Base-by-base conservation (phyloP, 257 asterid genomes). In the Rehmannia glutinosa region DNA sequence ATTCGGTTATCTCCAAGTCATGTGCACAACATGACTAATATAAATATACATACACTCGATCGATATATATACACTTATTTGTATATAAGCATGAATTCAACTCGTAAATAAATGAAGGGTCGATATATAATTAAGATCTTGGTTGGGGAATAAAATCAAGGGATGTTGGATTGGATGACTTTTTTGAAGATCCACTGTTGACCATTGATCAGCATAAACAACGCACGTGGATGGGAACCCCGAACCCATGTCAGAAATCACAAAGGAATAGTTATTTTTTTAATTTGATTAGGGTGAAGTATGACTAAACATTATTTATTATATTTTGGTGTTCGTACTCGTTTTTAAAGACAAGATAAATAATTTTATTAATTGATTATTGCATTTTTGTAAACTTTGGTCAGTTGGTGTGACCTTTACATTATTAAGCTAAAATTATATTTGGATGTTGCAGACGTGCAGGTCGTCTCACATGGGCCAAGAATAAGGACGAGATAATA, bases 111-210 rank as follows among this genome's bases (percentile, higher is more conserved):
- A 43, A 38, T 16, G 20, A 35, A 17, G 1, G 54, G 17, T 15
- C 38, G 51, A n/a, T n/a, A n/a, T n/a, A n/a, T n/a, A 10, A 57
- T 24, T 3, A 55, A 57, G 65, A 73, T 69, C 47, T 42, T 63
- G 62, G 70, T 27, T n/a, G 23, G 70, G 42, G 73, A 58, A 77
- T 65, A 69, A 73, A 73, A 73, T 73, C 55, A 58, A 66, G 62
- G 77, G 68, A 76, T 71, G 72, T 76, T 53, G 74, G 77, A 60
- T 69, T 58, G 16, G 57, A 63, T 19, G 76, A 73, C 46, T 73
- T 77, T 43, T 33, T 68, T 17, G 16, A 11, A 66, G 46, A 66
- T 62, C 19, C 20, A 46, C 1, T 45, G 55, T 69, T 64, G 76
- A 73, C 71, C 72, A 68, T 25, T 52, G 50, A 50, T 32, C 15